Evolutionary conservation across 139 green algal genomes (phyloP).

Genomic region (Tetraselmis chui): DNA sequence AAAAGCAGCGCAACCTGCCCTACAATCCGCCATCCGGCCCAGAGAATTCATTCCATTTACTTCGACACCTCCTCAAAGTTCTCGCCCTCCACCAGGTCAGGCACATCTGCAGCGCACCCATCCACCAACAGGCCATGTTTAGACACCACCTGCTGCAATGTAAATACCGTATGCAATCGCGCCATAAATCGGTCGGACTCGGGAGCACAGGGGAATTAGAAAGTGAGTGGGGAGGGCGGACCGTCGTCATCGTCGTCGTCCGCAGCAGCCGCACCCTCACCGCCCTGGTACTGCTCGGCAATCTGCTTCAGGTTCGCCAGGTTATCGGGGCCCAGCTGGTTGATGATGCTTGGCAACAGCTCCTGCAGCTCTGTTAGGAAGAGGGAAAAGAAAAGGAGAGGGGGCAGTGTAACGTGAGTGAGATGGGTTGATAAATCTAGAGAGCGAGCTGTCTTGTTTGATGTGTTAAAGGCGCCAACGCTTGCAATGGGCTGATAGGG

Average conservation of each 20-base stretch:
- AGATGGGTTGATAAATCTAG: too few species aligned
- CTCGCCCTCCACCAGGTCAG: conserved; percentile 73
- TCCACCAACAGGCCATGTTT: conserved; percentile 9
- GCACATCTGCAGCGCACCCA: conserved; percentile 57
- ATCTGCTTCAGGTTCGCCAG: conserved; percentile 79
- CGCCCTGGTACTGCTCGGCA: conserved; percentile 37
- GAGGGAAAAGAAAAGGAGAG: too few species aligned
- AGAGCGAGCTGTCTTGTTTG: background rate
- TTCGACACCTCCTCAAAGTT: conserved; percentile 71
- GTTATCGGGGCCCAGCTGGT: conserved; percentile 76
- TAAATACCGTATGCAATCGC: background rate
- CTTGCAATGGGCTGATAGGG: conserved; percentile 13
- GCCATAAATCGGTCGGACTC: background rate
- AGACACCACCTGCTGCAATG: background rate
- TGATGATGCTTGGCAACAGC: conserved; percentile 76
- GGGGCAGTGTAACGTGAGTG: too few species aligned
- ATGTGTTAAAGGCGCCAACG: conserved; percentile 1
- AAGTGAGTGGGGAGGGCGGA: conserved; percentile 6
- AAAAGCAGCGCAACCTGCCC: background rate
- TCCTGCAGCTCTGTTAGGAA: conserved; percentile 81
- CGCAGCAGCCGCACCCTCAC: conserved; percentile 5
- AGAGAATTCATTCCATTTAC: conserved; percentile 13
- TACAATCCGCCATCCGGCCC: too few species aligned
- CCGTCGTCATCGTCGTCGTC: conserved; percentile 64
- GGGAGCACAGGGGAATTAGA: background rate